Evolutionary conservation across 148 eudicot species (phyloP).

Genomic region (Fallopia convolvulus): DNA sequence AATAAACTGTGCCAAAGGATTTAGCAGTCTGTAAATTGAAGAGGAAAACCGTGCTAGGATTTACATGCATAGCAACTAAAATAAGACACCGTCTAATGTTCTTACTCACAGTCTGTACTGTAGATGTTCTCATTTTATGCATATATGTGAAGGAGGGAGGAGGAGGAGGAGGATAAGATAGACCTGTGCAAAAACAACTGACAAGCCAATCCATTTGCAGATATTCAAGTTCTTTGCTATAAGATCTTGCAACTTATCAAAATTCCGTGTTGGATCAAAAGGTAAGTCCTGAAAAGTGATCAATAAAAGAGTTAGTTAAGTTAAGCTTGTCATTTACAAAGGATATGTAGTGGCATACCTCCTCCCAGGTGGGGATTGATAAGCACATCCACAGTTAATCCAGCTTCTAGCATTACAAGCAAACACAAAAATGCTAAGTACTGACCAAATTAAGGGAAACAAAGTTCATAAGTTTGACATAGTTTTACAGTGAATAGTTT

Average conservation of each 20-base stretch:
- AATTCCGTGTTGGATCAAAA: conserved; percentile 21
- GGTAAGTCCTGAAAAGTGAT: conserved; percentile 56
- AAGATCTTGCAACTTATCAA: conserved; percentile 33
- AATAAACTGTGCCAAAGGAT: not conserved
- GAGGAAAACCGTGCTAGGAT: no score
- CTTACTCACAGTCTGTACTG: not conserved
- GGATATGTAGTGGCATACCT: conserved; percentile 30
- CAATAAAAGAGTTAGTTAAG: not conserved
- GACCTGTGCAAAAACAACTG: conserved; percentile 62
- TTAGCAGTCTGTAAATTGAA: no score
- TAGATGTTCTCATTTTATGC: not conserved
- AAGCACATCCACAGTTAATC: conserved; percentile 58
- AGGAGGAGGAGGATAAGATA: conserved; percentile 8
- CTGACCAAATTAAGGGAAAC: conserved; percentile 47
- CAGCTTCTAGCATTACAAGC: conserved; percentile 68
- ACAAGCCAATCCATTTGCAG: conserved; percentile 79
- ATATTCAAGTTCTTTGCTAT: conserved; percentile 53
- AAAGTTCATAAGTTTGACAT: conserved; percentile 8
- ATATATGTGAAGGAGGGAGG: not conserved
- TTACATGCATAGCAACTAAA: no score
- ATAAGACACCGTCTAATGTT: not conserved
- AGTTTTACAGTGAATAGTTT: not conserved
- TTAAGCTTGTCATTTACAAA: not conserved
- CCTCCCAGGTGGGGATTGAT: conserved; percentile 64
- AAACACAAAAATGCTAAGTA: conserved; percentile 58